Evolutionary conservation across 2,329 filamentous ascomycete genomes (phyloP).

Genomic region (Botryosphaeria dothidea): DNA sequence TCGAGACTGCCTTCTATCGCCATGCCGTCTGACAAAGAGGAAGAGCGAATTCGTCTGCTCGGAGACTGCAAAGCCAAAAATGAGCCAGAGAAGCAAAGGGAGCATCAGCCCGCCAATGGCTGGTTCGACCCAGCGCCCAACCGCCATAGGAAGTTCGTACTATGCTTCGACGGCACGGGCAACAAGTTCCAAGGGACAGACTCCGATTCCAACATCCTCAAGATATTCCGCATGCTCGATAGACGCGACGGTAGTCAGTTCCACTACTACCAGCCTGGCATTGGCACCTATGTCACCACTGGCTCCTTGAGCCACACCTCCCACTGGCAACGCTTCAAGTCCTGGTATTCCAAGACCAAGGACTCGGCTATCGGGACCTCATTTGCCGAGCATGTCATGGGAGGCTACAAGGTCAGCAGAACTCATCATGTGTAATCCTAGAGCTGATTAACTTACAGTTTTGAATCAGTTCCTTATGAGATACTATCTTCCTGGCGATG

Average conservation of each 20-base stretch:
- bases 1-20: neutral
- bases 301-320: conserved; percentile 61
- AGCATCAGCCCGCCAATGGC: neutral
- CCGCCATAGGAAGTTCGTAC: conserved; percentile 60
- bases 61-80: neutral
- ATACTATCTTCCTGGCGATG: conserved; percentile 49
- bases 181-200: conserved; percentile 25
- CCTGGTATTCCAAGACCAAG: conserved; percentile 71
- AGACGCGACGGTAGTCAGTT: conserved; percentile 22
- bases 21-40: neutral
- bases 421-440: conserved; percentile 52
- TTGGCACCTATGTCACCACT: conserved; percentile 71
- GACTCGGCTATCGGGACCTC: conserved; percentile 79
- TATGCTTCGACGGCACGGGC: conserved; percentile 30
- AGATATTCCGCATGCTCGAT: conserved; percentile 25
- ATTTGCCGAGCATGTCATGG: conserved; percentile 81
- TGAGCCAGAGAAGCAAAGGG: neutral
- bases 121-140: neutral
- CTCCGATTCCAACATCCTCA: conserved; percentile 27
- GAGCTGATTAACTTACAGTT: conserved; percentile 38
- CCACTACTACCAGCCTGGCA: conserved; percentile 48
- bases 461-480: conserved; percentile 47
- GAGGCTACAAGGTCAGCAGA: conserved; percentile 73
- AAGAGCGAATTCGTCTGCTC: neutral
- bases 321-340: conserved; percentile 57